Evolutionary conservation across 345 rosid species (phyloP).

Genomic region (Salix arbutifolia): DNA sequence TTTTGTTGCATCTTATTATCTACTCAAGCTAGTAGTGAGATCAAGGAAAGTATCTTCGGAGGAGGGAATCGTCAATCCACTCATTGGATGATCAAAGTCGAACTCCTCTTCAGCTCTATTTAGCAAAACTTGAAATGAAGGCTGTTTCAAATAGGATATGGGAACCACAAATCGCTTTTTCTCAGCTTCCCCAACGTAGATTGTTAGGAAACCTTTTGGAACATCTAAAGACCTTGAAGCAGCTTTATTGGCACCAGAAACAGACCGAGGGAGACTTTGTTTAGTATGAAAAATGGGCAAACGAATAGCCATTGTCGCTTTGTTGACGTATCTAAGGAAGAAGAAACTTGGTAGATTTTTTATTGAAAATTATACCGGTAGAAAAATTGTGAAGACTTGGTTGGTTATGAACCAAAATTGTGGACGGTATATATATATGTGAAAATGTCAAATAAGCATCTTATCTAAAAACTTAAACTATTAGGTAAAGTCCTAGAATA

Average conservation of each 20-base stretch:
- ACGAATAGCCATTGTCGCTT: background rate
- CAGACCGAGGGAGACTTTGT: background rate
- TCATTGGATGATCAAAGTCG: constrained; percentile 12
- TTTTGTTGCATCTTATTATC: background rate
- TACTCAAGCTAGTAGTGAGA: background rate
- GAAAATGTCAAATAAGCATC: too few relatives aligned
- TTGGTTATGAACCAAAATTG: too few relatives aligned
- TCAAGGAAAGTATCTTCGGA: background rate
- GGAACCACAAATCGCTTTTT: background rate
- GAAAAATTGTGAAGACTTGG: too few relatives aligned
- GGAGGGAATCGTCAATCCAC: constrained; percentile 7
- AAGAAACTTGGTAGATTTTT: too few relatives aligned
- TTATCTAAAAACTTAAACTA: too few relatives aligned
- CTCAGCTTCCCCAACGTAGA: background rate
- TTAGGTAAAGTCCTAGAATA: too few relatives aligned
- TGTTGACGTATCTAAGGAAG: too few relatives aligned
- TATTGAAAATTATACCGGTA: too few relatives aligned
- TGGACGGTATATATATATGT: too few relatives aligned
- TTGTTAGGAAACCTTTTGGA: constrained; percentile 24
- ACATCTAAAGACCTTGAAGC: background rate
- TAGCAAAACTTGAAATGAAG: constrained; percentile 35
- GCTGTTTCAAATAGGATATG: background rate
- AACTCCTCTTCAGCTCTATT: constrained; percentile 15
- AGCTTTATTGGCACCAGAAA: too few relatives aligned
- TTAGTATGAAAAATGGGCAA: background rate